These are phyloP conservation scores for Suhomyces yuchorum DNA, from an alignment of 1,139 yeast species.

Conservation along the genomic window DNA sequence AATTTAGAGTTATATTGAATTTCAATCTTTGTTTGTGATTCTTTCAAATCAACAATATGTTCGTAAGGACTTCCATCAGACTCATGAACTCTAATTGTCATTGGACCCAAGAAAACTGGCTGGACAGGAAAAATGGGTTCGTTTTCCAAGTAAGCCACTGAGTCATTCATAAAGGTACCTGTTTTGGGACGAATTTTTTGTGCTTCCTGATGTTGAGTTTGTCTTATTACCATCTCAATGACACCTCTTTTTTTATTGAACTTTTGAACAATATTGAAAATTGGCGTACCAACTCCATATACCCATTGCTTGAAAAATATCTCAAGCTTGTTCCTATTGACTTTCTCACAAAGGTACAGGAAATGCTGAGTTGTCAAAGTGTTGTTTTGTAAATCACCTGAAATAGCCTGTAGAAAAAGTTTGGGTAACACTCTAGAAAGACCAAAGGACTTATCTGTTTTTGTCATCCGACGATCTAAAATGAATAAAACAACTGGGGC, in stretches of 20 bases:
- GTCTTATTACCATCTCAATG: constrained; percentile 92
- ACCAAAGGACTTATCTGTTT: constrained; percentile 93
- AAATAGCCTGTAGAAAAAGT: constrained; percentile 89
- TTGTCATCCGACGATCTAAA: constrained; percentile 89
- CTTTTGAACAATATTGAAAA: constrained; percentile 82
- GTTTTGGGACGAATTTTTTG: constrained; percentile 36
- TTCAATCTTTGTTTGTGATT: constrained; percentile 81
- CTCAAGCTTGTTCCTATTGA: constrained; percentile 82
- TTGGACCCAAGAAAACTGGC: constrained; percentile 80
- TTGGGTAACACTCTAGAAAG: constrained; percentile 89
- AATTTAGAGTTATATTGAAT: constrained; percentile 94
- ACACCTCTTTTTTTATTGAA: constrained; percentile 93
- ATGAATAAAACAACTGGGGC: constrained; percentile 86
- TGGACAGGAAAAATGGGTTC: constrained; percentile 44
- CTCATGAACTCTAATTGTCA: constrained; percentile 96
- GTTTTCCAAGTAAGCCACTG: constrained; percentile 43
- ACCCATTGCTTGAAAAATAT: constrained; percentile 93
- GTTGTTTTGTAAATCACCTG: constrained; percentile 87
- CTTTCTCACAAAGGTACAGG: constrained; percentile 90
- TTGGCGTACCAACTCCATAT: constrained; percentile 84
- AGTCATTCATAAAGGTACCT: constrained; percentile 48
- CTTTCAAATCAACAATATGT: constrained; percentile 91
- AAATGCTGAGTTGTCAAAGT: constrained; percentile 80
- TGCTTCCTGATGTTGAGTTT: constrained; percentile 72
- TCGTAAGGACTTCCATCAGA: constrained; percentile 99